Percentiles rank a stretch among this genome's conserved stretches.
These are phyloP conservation scores for Phytophthora melonis DNA, from an alignment of 352 stramenopile species.

Conservation along the genomic window DNA sequence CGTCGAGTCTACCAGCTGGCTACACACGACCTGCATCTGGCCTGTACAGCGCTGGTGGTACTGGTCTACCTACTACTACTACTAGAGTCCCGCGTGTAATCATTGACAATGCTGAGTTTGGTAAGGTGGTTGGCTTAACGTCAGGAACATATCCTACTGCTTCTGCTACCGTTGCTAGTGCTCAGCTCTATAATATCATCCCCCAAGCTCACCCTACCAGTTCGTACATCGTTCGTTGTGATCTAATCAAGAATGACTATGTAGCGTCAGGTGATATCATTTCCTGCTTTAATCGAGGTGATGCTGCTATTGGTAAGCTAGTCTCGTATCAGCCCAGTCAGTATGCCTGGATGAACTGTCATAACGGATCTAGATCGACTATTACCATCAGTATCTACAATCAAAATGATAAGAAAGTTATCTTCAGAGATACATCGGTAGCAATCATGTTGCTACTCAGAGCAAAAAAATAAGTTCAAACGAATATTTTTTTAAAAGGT, in stretches of 20 bases:
- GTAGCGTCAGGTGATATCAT: constrained; percentile 5
- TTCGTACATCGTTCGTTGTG: constrained; percentile 30
- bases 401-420: too few species aligned
- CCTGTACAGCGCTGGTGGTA: constrained; percentile 19
- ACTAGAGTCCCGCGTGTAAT: constrained; percentile 26
- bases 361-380: too few species aligned
- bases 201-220: constrained; percentile 21
- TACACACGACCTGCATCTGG: constrained; percentile 18
- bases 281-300: too few species aligned
- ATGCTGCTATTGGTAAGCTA: too few species aligned
- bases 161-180: constrained; percentile 8
- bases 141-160: constrained; percentile 21
- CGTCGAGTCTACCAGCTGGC: too few species aligned
- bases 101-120: constrained; percentile 29
- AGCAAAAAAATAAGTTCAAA: too few species aligned
- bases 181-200: constrained; percentile 19
- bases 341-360: too few species aligned
- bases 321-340: too few species aligned
- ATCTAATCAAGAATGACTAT: constrained; percentile 34
- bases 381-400: too few species aligned
- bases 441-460: too few species aligned
- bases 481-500: too few species aligned
- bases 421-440: too few species aligned
- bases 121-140: constrained; percentile 22
- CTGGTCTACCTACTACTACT: constrained; percentile 18